Evolutionary conservation across 2,329 filamentous ascomycete genomes (phyloP), one percentile per base, ranked within the genome.

Genomic region (Aureobasidium sp.): DNA sequence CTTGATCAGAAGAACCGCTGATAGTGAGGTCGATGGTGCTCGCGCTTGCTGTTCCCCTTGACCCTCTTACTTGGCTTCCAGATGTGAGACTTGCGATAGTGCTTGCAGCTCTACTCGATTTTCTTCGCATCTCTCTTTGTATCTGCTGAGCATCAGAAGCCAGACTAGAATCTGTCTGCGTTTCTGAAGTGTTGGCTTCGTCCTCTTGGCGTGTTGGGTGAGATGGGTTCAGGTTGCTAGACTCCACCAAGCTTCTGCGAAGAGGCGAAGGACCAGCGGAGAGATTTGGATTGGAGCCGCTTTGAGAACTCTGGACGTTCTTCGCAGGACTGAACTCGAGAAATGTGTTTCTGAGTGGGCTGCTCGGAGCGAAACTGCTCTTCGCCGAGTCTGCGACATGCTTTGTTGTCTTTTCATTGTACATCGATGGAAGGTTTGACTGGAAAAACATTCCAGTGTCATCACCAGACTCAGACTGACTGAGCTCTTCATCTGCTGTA

Each of bases 391-490:
- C 43, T 5, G 50, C 26, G 20, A 20, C 29, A 24, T 44, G 57
- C n/a, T 36, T 52, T 24, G 29, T 59, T 20, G n/a, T 32, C 6
- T 43, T 64, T 8, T 1, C 15, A 32, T 32, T 46, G 55, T 66
- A 67, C 12, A 68, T 65, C 46, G 67, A 63, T 2, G 70, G 69
- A 52, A 70, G 52, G 52, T 70, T 71, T 34, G 46, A 62, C 37
- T 67, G 68, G 65, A 69, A 73, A 62, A 70, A 71, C 8, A 69
- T 48, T 15, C 70, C 70, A 1, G 68, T 72, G 29, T 71, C 69
- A 29, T 69, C 67, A 9, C 48, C 46, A 39, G 53, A 47, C 43
- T 59, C 55, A 15, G 53, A 47, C 29, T 59, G 41, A 12, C 36
- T 57, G 41, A 27, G 43, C 1, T 47, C 51, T n/a, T 65, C 63